Evolutionary conservation across 345 rosid species (phyloP), one percentile per base, ranked within the genome.

Genomic region (Mallotus nudiflorus): DNA sequence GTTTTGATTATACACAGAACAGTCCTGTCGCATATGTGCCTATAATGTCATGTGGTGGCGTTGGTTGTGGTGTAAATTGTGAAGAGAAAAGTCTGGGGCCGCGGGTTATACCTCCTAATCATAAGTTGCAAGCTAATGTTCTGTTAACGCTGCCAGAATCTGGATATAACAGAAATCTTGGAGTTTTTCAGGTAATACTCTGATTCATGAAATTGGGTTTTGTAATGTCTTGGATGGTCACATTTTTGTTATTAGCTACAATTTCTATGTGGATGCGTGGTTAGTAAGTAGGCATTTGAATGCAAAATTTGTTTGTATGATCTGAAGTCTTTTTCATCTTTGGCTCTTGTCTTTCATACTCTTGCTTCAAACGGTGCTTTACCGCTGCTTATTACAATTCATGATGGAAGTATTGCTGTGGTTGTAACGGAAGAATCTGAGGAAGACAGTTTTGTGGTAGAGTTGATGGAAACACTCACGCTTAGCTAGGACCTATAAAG

Each of bases 141-240:
- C 65, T 73, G 13, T 73, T 86, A 81, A 81, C 84, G 19, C 65
- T 95, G 76, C 99, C 99, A 0, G 97, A 91, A 81, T 95, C 97
- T 0, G 82, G 70, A 35, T 91, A 94, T 65, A 94, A 94, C 81
- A 83, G 82, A 82, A 81, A 85, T 46, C 96, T 91, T 72, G 96
- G 97, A 75, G 75, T 87, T 69, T 94, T 91, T 82, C 96, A 94
- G 97, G 98, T 91, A 81, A 40, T 62, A n/a, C 27, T 62, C 54
- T 54, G 31, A 27, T 69, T 73, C 40, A 19, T 67, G 37, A 14
- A 24, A 52, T 25, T 40, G 8, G 25, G 48, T 44, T 37, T 25
- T 61, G 6, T 19, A 19, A 28, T 54, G 12, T 33, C 57, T 22
- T 53, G 12, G 59, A 56, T 54, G 54, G 20, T 48, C n/a, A n/a